Percentiles rank a stretch among this genome's conserved stretches.
These are phyloP conservation scores for Phytophthora boehmeriae DNA, from an alignment of 352 stramenopile species.

Conservation along the genomic window DNA sequence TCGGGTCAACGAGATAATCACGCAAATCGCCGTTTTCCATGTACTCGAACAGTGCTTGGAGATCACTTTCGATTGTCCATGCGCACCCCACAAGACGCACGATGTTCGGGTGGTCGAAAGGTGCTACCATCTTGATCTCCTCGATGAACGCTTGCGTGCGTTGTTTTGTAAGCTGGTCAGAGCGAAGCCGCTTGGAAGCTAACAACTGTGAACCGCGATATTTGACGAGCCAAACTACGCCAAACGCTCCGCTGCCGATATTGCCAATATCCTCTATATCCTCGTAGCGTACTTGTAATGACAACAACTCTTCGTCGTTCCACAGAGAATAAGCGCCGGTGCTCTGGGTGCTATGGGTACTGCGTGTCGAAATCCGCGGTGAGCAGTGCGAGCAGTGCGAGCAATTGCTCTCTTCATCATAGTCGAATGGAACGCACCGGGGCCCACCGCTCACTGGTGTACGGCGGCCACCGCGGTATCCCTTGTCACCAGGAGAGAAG, in stretches of 20 bases:
- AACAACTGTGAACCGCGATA: slow-evolving; percentile 46
- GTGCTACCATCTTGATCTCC: slow-evolving; percentile 74
- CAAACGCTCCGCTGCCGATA: slow-evolving; percentile 55
- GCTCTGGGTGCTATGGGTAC: slow-evolving; percentile 41
- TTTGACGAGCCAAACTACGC: slow-evolving; percentile 51
- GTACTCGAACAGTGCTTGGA: slow-evolving; percentile 75
- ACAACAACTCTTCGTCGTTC: slow-evolving; percentile 62
- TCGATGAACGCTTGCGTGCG: slow-evolving; percentile 53
- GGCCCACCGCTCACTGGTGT: slow-evolving; percentile 30
- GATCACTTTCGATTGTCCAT: slow-evolving; percentile 57
- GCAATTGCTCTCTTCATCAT: slow-evolving; percentile 29
- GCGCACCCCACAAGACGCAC: slow-evolving; percentile 68
- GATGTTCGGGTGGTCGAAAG: slow-evolving; percentile 68
- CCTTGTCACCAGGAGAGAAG: slow-evolving; percentile 16
- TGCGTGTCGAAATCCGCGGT: slow-evolving; percentile 39
- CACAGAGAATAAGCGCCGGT: slow-evolving; percentile 52
- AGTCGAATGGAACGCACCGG: slow-evolving; percentile 18
- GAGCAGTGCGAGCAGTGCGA: slow-evolving; percentile 15
- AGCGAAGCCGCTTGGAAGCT: slow-evolving; percentile 57
- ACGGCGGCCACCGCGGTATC: slow-evolving; percentile 29
- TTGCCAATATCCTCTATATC: slow-evolving; percentile 55
- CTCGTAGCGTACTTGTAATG: slow-evolving; percentile 48
- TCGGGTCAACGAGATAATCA: slow-evolving; percentile 39
- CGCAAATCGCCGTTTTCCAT: slow-evolving; percentile 65
- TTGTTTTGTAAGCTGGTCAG: slow-evolving; percentile 48